Conservation (phyloP, 129 eudicot species). For the Tanacetum coccineum region DNA sequence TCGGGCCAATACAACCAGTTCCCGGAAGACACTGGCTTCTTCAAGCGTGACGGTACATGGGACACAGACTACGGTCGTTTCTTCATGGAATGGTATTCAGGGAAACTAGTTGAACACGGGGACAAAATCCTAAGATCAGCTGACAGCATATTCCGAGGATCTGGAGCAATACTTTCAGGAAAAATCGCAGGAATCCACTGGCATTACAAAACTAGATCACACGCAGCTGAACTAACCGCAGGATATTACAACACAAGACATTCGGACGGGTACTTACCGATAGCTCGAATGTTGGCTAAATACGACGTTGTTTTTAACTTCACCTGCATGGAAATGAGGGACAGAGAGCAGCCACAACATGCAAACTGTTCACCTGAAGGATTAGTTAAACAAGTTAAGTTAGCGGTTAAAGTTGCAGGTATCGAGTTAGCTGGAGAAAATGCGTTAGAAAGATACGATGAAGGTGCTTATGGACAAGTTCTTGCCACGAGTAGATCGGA, state of each 20-base stretch:
- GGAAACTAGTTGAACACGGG: constrained; percentile 71
- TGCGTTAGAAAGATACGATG: constrained; percentile 83
- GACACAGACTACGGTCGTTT: constrained; percentile 73
- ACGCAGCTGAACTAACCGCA: constrained; percentile 95
- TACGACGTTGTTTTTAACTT: constrained; percentile 73
- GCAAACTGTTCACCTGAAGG: constrained; percentile 88
- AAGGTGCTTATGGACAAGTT: constrained; percentile 56
- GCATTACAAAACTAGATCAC: constrained; percentile 89
- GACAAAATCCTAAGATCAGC: constrained; percentile 70
- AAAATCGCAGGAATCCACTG: constrained; percentile 97
- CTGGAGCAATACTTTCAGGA: constrained; percentile 73
- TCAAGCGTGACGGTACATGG: constrained; percentile 78
- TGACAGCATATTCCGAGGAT: constrained; percentile 60
- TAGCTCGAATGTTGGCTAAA: constrained; percentile 67
- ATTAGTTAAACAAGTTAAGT: constrained; percentile 71
- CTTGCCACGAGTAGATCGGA: constrained; percentile 63
- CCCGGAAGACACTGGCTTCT: constrained; percentile 90
- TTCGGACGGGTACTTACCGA: constrained; percentile 69
- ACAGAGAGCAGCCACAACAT: constrained; percentile 68
- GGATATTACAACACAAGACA: constrained; percentile 80
- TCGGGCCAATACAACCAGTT: constrained; percentile 83
- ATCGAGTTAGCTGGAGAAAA: constrained; percentile 85
- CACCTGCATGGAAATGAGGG: constrained; percentile 98
- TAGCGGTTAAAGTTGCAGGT: constrained; percentile 60
- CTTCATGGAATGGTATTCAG: constrained; percentile 92